Conservation (phyloP, 805 yeast species). For the Tetrapisispora iriomotensis region DNA sequence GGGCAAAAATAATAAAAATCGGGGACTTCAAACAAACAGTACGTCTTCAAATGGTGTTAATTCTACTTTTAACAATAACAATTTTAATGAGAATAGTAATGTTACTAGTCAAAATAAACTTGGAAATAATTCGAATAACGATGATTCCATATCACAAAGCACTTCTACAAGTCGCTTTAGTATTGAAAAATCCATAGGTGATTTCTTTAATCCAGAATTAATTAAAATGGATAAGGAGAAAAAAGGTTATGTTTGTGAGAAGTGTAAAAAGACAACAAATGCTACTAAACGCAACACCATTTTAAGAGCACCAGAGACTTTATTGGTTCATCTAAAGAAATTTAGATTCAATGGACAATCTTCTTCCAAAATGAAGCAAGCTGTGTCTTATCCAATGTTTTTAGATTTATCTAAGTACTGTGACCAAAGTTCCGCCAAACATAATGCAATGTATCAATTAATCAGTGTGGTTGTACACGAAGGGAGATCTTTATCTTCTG, state of each 20-base stretch:
- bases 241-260: constrained; percentile 79
- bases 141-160: background rate
- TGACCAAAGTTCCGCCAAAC: constrained; percentile 12
- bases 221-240: constrained; percentile 63
- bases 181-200: constrained; percentile 63
- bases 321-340: constrained; percentile 79
- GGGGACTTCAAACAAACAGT: constrained; percentile 4
- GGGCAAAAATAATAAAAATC: constrained; percentile 31
- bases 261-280: constrained; percentile 64
- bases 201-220: constrained; percentile 75
- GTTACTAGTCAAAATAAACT: background rate
- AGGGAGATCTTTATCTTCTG: constrained; percentile 85
- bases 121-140: background rate
- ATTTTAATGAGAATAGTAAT: no score
- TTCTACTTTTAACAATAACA: no score
- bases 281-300: constrained; percentile 72
- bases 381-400: constrained; percentile 68
- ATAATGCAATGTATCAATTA: constrained; percentile 57
- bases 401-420: constrained; percentile 62
- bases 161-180: constrained; percentile 36
- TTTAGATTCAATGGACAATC: constrained; percentile 78
- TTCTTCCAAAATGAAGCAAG: constrained; percentile 79
- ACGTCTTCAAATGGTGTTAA: background rate
- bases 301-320: constrained; percentile 76
- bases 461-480: constrained; percentile 85